Base-by-base conservation (phyloP, 1,139 yeast species). In the Casaregolazyma suthepensis region DNA sequence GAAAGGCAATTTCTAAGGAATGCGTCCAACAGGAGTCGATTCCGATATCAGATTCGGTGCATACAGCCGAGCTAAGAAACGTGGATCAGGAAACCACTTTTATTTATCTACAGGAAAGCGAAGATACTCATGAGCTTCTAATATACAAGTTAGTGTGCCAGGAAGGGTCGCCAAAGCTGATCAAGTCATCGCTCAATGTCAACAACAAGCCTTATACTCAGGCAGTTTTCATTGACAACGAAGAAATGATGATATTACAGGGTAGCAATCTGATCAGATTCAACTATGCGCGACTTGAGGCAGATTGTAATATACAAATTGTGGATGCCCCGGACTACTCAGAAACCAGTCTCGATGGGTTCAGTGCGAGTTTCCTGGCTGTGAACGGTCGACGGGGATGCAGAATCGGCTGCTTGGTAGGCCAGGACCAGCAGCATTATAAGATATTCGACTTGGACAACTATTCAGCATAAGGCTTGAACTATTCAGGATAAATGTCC, bases 381-480 rank as follows among this genome's bases (percentile, higher is more conserved):
- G 52, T 63, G 35, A 63, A 61, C 38, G 63, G 64, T 13, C 29
- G 23, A 1, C 50, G 44, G 15, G 57, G 55, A 3, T 54, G 63
- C 23, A 47, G 59, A 15, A 53, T 64, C 5, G 67, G 63, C 6
- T 58, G 62, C 43, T 43, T 63, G 29, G 51, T 64, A 5, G 56
- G 54, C 45, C 40, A 53, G 12, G 63, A 61, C 44, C 43, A 42
- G 10, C 62, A 57, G 45, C 56, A 55, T 44, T 62, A 60, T 52
- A 52, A 58, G 15, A 60, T 63, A 44, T 56, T 64, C 46, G 63
- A 59, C 35, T 44, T 61, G 19, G 64, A 60, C 40, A 60, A 54
- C 7, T 54, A 54, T 5, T 56, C 52, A n/a, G n/a, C n/a, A n/a
- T n/a, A n/a, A n/a, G n/a, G n/a, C n/a, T n/a, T n/a, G n/a, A 60